A percentile compares a stretch with the other conserved stretches of the same genome.
These are phyloP conservation scores for Pseudonectria foliicola DNA, from an alignment of 2,329 filamentous ascomycete genomes.

Conservation along the genomic window DNA sequence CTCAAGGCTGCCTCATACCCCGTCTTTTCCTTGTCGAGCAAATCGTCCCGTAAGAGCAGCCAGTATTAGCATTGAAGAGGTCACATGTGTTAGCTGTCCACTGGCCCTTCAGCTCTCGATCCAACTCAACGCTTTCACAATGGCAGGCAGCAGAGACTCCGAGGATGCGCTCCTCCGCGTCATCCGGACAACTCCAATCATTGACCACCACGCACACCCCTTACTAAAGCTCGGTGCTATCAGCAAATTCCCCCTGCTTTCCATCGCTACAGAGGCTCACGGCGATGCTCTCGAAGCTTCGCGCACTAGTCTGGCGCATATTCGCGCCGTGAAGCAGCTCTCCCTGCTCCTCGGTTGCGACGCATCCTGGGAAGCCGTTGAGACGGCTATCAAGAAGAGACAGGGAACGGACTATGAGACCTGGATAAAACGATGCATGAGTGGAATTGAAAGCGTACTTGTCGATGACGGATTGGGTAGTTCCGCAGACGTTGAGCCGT, in stretches of 20 bases:
- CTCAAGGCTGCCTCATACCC: too few species aligned
- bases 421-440: conserved; percentile 58
- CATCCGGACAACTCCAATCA: conserved; percentile 53
- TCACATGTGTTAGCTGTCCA: too few species aligned
- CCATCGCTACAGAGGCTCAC: conserved; percentile 66
- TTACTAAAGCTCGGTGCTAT: conserved; percentile 48
- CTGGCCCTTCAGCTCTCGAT: conserved; percentile 5
- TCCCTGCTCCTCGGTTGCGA: conserved; percentile 56
- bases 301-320: conserved; percentile 56
- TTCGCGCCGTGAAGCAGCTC: conserved; percentile 64
- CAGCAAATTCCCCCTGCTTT: conserved; percentile 41
- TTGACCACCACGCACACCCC: conserved; percentile 69
- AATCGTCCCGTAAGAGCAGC: too few species aligned
- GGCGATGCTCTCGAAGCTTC: conserved; percentile 60
- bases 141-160: conserved; percentile 5
- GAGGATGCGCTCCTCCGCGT: conserved; percentile 25
- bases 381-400: conserved; percentile 34
- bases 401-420: conserved; percentile 41
- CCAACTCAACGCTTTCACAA: too few species aligned
- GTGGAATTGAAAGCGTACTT: conserved; percentile 65
- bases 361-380: conserved; percentile 52
- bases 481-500: conserved; percentile 48
- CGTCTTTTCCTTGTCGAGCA: too few species aligned
- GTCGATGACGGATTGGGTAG: conserved; percentile 69
- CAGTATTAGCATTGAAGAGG: too few species aligned